Percentiles rank a stretch among this genome's conserved stretches.
Evolutionary conservation across 2,329 filamentous ascomycete species (phyloP).

Genomic region (Lasiodiplodia sp.): DNA sequence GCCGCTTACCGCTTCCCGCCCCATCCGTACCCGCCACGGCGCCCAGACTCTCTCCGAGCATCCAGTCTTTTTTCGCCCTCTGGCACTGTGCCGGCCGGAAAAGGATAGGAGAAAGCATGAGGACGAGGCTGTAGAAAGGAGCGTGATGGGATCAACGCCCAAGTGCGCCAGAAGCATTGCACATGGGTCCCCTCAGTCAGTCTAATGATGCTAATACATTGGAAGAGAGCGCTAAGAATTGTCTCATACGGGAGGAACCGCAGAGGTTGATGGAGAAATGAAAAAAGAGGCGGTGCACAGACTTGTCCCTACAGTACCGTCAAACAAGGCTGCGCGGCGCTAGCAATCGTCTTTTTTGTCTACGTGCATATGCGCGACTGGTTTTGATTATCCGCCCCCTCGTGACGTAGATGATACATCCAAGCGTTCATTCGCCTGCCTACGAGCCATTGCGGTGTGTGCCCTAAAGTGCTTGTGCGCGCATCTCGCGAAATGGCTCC

Average conservation of each 20-base stretch:
- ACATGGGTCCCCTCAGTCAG: neutral
- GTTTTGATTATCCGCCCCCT: neutral
- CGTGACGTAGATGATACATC: neutral
- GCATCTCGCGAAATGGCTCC: slow-evolving; percentile 9
- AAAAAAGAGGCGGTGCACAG: neutral
- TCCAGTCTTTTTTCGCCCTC: neutral
- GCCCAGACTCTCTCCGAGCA: neutral
- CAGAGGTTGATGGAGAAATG: neutral
- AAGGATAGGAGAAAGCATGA: neutral
- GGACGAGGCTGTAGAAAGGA: neutral
- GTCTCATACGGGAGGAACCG: neutral
- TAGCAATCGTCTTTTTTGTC: neutral
- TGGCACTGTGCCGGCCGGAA: neutral
- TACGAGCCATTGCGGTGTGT: neutral
- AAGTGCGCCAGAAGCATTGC: neutral
- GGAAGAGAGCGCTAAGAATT: neutral
- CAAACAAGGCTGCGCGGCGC: neutral
- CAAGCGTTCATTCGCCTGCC: neutral
- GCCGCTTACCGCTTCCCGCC: slow-evolving; percentile 24
- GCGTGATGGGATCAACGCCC: neutral
- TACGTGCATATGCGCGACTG: neutral
- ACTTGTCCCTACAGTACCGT: neutral
- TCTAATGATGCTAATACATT: no score
- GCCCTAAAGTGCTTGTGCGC: neutral
- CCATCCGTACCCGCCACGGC: slow-evolving; percentile 4